phyloP scores from a whole-genome alignment of 2,329 filamentous ascomycete species.

The Berkeleyomyces basicola region DNA sequence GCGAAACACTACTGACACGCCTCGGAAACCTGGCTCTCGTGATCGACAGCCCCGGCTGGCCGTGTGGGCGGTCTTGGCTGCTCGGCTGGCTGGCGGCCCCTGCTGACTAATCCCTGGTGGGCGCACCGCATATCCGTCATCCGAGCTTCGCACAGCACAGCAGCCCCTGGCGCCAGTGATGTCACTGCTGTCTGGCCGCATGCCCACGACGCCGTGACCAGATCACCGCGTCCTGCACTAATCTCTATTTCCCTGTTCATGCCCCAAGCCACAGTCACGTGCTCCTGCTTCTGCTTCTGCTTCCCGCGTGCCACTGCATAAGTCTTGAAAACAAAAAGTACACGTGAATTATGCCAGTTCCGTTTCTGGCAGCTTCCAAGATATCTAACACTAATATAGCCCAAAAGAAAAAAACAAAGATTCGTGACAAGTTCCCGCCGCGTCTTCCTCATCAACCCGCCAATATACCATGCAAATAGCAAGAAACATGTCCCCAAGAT shows the following conservation, averaged over 20 bases:
- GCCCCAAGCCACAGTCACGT: too few species aligned
- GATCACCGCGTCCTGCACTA: too few species aligned
- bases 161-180: too few species aligned
- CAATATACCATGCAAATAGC: background rate
- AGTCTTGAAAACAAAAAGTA: background rate
- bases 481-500: background rate
- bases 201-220: too few species aligned
- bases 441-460: background rate
- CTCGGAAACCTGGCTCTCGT: background rate
- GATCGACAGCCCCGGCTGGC: background rate
- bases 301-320: background rate
- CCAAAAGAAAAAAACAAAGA: background rate
- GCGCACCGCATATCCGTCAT: too few species aligned
- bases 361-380: background rate
- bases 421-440: background rate
- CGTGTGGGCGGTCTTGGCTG: too few species aligned
- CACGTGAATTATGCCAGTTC: background rate
- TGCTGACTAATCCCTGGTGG: too few species aligned
- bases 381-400: background rate
- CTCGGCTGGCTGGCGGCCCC: too few species aligned
- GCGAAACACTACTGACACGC: conserved; percentile 6
- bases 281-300: too few species aligned
- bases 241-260: too few species aligned
- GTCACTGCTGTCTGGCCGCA: too few species aligned
- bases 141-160: too few species aligned